Evolutionary conservation across 345 rosid species (phyloP).

Genomic region (Nephelium lappaceum): DNA sequence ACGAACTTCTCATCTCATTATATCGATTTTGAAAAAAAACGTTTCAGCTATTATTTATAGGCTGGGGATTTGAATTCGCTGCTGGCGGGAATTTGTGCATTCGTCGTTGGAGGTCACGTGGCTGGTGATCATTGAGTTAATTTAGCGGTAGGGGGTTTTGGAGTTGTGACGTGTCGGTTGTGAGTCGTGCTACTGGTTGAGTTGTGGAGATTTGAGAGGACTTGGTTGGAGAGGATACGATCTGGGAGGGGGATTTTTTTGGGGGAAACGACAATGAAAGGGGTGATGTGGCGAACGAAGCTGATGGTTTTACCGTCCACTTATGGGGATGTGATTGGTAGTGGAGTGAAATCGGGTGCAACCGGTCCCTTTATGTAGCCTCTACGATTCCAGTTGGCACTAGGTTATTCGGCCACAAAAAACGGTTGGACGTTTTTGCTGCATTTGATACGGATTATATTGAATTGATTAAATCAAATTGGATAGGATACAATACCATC

Average conservation of each 20-base stretch:
- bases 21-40: background rate
- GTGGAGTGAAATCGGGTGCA: background rate
- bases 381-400: background rate
- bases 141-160: no score
- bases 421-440: background rate
- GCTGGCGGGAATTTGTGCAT: background rate
- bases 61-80: background rate
- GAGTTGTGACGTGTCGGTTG: background rate
- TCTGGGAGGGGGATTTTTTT: background rate
- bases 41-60: background rate
- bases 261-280: background rate
- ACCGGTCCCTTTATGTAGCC: background rate
- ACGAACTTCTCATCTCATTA: background rate
- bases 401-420: background rate
- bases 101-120: background rate
- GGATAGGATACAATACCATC: no score
- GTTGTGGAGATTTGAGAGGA: background rate
- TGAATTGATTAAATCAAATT: no score
- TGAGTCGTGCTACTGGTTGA: background rate
- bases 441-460: no score
- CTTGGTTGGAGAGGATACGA: background rate
- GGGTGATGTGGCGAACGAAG: background rate
- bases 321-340: background rate
- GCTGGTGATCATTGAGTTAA: background rate
- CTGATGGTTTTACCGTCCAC: background rate